These are phyloP conservation scores for Yarrowia bubula DNA, from an alignment of 805 yeast species.

Conservation along the genomic window DNA sequence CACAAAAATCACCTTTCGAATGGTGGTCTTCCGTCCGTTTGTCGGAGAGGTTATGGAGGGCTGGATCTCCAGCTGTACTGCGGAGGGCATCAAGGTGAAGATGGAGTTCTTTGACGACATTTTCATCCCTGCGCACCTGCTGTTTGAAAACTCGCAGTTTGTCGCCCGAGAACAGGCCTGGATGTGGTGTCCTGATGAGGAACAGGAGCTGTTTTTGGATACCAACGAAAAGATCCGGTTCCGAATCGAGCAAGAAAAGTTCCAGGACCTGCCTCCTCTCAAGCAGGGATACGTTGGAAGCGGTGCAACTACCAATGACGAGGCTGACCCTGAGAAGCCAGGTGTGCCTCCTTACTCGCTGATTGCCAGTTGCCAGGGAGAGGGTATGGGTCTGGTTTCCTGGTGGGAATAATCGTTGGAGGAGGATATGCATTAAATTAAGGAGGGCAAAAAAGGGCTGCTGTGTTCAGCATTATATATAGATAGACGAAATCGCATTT, in stretches of 20 bases:
- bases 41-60: slow-evolving; percentile 91
- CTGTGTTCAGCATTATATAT: background rate
- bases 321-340: slow-evolving; percentile 30
- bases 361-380: slow-evolving; percentile 87
- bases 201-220: slow-evolving; percentile 78
- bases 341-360: slow-evolving; percentile 74
- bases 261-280: slow-evolving; percentile 77
- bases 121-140: slow-evolving; percentile 75
- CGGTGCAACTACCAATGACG: slow-evolving; percentile 35
- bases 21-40: slow-evolving; percentile 87
- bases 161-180: slow-evolving; percentile 80
- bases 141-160: slow-evolving; percentile 75
- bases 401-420: slow-evolving; percentile 76
- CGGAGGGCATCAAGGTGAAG: slow-evolving; percentile 79
- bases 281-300: slow-evolving; percentile 50
- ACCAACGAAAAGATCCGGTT: slow-evolving; percentile 88
- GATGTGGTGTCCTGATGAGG: slow-evolving; percentile 76
- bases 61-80: slow-evolving; percentile 84
- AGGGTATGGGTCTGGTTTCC: slow-evolving; percentile 92
- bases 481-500: background rate
- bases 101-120: slow-evolving; percentile 91
- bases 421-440: background rate
- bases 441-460: background rate
- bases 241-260: slow-evolving; percentile 84
- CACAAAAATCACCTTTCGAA: slow-evolving; percentile 69